Base-by-base conservation (phyloP, 768 basidiomycete species). In the Lanmaoa pseudosensibilis region DNA sequence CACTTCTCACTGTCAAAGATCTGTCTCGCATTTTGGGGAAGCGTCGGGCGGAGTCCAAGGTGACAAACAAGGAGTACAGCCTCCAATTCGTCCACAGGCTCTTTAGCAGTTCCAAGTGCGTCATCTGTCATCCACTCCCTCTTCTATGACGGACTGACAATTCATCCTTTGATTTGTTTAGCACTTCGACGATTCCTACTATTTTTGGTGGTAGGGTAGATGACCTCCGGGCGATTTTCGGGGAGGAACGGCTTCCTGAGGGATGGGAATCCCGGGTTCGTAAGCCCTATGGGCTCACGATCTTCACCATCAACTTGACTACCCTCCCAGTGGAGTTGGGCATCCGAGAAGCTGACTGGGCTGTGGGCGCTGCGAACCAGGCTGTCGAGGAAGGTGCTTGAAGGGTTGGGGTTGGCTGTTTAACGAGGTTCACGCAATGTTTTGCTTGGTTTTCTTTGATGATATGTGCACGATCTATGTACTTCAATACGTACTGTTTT, bases 61-160 rank as follows among this genome's bases (percentile, higher is more conserved):
- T 65, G 0, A 69, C 61, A 4, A 92, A 92, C 67, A 76, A 79
- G 0, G 78, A 84, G 21, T 91, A 81, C 62, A 77, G 79, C 2
- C 76, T 84, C 7, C 70, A 61, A 47, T 62, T 70, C 18, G 57
- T 70, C 46, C 89, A 90, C 60, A 83, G 80, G 66, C 69, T 82
- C 33, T 88, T 91, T 66, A 83, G 84, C 6, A 83, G 81, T 60
- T 73, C 83, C 33, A 89, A 90, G 87, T 90, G 62, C 50, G 83
- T 75, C 18, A 25, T 41, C 41, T 43, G 3, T 23, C 21, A 0
- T n/a, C 23, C 12, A 7, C 1, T 41, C 23, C 46, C 36, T 52
- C 5, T 30, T 52, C 5, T 30, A 13, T 12, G 9, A 47, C 6
- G 41, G 10, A 10, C n/a, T 44, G 36, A 56, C 46, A 19, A 27